phyloP scores from a whole-genome alignment of 768 basidiomycete genomes.

The Melanogaster broomeanus region DNA sequence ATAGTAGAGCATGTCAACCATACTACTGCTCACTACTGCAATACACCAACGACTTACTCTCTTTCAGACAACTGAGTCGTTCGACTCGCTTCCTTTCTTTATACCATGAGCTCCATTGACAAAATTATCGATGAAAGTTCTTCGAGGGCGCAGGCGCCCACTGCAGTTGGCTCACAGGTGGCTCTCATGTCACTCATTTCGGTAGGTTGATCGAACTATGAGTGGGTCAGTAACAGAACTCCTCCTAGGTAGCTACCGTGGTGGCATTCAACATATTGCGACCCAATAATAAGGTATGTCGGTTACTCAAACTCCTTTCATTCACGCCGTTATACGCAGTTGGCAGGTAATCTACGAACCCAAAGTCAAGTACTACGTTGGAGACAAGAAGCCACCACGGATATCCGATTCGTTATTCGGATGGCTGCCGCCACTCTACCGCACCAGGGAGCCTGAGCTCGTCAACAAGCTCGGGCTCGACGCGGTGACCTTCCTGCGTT shows the following conservation, averaged over 20 bases:
- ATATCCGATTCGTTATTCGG: constrained; percentile 83
- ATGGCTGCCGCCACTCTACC: constrained; percentile 86
- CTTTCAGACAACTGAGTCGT: constrained; percentile 17
- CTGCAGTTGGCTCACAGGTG: constrained; percentile 78
- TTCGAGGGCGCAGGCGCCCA: constrained; percentile 72
- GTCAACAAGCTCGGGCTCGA: constrained; percentile 89
- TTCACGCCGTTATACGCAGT: background rate
- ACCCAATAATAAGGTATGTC: constrained; percentile 80
- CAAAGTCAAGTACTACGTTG: constrained; percentile 88
- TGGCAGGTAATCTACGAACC: constrained; percentile 85
- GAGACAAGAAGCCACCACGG: constrained; percentile 73
- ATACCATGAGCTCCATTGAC: constrained; percentile 31
- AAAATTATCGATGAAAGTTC: constrained; percentile 34
- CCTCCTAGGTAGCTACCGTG: constrained; percentile 58
- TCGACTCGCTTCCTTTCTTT: constrained; percentile 17
- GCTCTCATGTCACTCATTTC: constrained; percentile 72
- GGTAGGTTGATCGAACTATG: constrained; percentile 43
- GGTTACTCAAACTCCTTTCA: background rate
- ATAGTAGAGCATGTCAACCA: no score
- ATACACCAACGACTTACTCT: constrained; percentile 20
- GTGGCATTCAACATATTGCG: constrained; percentile 82
- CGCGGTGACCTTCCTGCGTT: constrained; percentile 90
- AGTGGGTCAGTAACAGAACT: constrained; percentile 4
- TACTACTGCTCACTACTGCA: background rate
- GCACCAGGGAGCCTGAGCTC: constrained; percentile 86